Base-by-base conservation (phyloP, 495 filamentous ascomycete genomes). In the Xylaria telfairii region DNA sequence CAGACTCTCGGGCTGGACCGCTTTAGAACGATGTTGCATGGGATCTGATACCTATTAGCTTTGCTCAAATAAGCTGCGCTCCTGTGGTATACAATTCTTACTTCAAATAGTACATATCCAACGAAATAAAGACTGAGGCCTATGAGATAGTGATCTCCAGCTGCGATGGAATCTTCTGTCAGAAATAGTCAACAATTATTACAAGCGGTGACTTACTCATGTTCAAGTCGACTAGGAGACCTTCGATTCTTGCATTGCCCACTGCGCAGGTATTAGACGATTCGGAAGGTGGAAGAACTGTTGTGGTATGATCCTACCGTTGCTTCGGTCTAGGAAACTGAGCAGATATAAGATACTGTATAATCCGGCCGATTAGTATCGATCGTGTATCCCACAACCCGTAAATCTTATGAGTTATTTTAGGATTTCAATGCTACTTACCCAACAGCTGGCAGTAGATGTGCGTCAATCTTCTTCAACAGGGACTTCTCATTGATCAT, bases 81-180 rank as follows among this genome's bases (percentile, higher is more conserved):
- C 4, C 1, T 28, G 10, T n/a, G 34, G 17, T 42, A 30, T 39
- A 10, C 3, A 4, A 24, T 13, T 10, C 37, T 71, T 37, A 81
- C 80, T 70, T 90, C 88, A 60, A 91, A 89, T 15, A 92, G 78
- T 24, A 93, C 90, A 76, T 95, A 95, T 56, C 91, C 91, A 60
- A 93, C 82, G 77, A 93, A 94, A 76, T 92, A 93, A 0, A 94
- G 77, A 0, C 91, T 93, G 44, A 93, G 78, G 0, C 90, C 88
- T 4, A 89, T 90, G 0, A 93, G 83, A 69, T 93, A 93, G 71
- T 93, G 88, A 71, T 93, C 87, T 3, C 90, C 91, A 46, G 88
- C 79, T 81, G 15, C n/a, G 15, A 19, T 57, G 46, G 21, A 41
- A 26, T 30, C 13, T 15, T 73, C 41, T n/a, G 67, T 69, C 9